Percentiles rank a stretch among this genome's conserved stretches.
phyloP scores from a whole-genome alignment of 1,284 basidiomycete genomes.

The Sporisorium sorghi region DNA sequence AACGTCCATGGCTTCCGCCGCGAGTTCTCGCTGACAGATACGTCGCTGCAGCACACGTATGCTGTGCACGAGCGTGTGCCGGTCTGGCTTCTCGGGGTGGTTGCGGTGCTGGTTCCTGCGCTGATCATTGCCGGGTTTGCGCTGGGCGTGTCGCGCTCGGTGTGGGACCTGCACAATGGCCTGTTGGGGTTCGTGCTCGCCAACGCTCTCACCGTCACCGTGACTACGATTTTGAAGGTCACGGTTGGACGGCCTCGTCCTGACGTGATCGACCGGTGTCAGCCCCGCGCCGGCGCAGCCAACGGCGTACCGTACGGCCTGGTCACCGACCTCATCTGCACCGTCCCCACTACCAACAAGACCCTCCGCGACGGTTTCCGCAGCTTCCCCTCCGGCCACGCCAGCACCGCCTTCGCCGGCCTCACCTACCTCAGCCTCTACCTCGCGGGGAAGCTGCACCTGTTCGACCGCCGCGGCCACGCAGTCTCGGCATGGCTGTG shows the following conservation, averaged over 20 bases:
- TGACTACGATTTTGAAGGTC: slow-evolving; percentile 85
- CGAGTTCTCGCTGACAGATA: slow-evolving; percentile 70
- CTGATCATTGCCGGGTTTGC: slow-evolving; percentile 77
- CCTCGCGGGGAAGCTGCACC: slow-evolving; percentile 79
- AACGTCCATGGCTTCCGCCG: slow-evolving; percentile 83
- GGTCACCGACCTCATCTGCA: slow-evolving; percentile 82
- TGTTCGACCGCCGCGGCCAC: slow-evolving; percentile 85
- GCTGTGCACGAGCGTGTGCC: slow-evolving; percentile 87
- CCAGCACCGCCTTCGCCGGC: slow-evolving; percentile 91
- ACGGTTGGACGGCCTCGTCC: slow-evolving; percentile 84
- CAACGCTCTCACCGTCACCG: slow-evolving; percentile 79
- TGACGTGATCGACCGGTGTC: slow-evolving; percentile 77
- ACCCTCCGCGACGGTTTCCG: slow-evolving; percentile 77
- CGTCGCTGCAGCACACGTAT: slow-evolving; percentile 78
- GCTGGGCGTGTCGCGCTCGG: slow-evolving; percentile 78
- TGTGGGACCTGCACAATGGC: slow-evolving; percentile 89
- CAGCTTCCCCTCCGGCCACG: slow-evolving; percentile 93
- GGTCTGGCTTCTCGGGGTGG: slow-evolving; percentile 71
- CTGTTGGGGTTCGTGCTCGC: slow-evolving; percentile 81
- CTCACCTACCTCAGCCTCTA: slow-evolving; percentile 90
- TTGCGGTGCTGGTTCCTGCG: slow-evolving; percentile 70
- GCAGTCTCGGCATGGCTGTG: slow-evolving; percentile 88
- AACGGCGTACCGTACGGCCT: slow-evolving; percentile 78
- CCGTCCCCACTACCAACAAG: slow-evolving; percentile 65
- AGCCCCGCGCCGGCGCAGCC: slow-evolving; percentile 76